These are phyloP conservation scores for Aquilaria malaccensis DNA, from an alignment of 345 rosid genomes.

Conservation along the genomic window DNA sequence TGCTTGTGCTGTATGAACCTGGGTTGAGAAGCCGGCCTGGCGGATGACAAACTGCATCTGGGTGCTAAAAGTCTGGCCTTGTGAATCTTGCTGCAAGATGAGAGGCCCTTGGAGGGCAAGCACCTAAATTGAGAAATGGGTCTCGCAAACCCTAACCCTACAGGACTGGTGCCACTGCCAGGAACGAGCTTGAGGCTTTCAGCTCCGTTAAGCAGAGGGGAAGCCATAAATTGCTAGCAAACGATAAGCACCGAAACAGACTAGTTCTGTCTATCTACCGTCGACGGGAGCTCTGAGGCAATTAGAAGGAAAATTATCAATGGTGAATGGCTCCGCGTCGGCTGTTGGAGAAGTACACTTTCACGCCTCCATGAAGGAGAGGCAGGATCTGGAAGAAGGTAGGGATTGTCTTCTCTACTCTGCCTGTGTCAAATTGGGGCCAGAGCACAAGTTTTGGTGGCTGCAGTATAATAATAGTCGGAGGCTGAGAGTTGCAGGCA, in stretches of 20 bases:
- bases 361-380: too few relatives aligned
- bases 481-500: too few relatives aligned
- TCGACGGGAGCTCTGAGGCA: too few relatives aligned
- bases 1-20: slow-evolving; percentile 91
- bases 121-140: slow-evolving; percentile 35
- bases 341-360: too few relatives aligned
- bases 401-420: too few relatives aligned
- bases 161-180: slow-evolving; percentile 16
- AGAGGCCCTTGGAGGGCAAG: slow-evolving; percentile 21
- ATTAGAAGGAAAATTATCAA: too few relatives aligned
- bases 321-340: too few relatives aligned
- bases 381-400: too few relatives aligned
- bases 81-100: slow-evolving; percentile 20
- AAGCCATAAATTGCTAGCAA: slow-evolving; percentile 37
- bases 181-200: slow-evolving; percentile 35
- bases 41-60: slow-evolving; percentile 58
- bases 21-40: slow-evolving; percentile 83
- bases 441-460: too few relatives aligned
- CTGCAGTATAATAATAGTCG: too few relatives aligned
- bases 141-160: slow-evolving; percentile 30
- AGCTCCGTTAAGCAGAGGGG: slow-evolving; percentile 59
- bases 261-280: too few relatives aligned
- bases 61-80: slow-evolving; percentile 20
- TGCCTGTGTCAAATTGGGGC: too few relatives aligned
- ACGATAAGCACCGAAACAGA: neutral